Percentiles rank a stretch among this genome's conserved stretches.
Evolutionary conservation across 148 eudicot species (phyloP).

Genomic region (Selenicereus undatus): DNA sequence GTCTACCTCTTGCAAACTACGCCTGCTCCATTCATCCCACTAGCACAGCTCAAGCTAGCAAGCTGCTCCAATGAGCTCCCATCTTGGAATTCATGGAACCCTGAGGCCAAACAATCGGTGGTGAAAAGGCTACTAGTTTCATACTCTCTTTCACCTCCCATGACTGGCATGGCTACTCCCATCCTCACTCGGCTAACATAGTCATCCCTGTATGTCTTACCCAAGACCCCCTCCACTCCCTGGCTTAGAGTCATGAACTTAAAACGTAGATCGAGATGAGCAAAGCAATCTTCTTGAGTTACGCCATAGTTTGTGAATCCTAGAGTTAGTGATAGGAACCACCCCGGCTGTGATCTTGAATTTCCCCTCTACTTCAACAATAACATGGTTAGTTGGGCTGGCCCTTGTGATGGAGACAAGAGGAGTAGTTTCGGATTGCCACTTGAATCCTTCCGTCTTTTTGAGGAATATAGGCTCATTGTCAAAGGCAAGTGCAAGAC

Average conservation of each 20-base stretch:
- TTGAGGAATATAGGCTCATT: conserved; percentile 28
- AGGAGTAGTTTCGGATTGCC: conserved; percentile 28
- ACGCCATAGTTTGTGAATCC: conserved; percentile 44
- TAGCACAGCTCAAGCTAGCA: conserved; percentile 36
- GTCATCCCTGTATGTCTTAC: conserved; percentile 43
- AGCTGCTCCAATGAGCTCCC: conserved; percentile 21
- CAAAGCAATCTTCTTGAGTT: conserved; percentile 38
- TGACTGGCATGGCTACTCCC: conserved; percentile 37
- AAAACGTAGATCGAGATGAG: conserved; percentile 48
- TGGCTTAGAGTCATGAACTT: conserved; percentile 33
- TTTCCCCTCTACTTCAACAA: conserved; percentile 31
- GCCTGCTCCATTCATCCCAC: conserved; percentile 42
- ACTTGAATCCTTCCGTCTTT: conserved; percentile 23
- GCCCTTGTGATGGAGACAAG: conserved; percentile 33
- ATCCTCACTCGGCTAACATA: conserved; percentile 40
- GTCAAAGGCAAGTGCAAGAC: conserved; percentile 34
- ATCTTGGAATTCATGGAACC: conserved; percentile 15
- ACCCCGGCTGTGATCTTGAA: conserved; percentile 38
- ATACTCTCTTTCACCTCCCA: conserved; percentile 40
- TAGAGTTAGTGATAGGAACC: conserved; percentile 44
- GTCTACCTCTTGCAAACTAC: conserved; percentile 43
- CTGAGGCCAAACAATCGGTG: conserved; percentile 38
- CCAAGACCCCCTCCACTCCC: conserved; percentile 41
- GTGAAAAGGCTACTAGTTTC: conserved; percentile 33
- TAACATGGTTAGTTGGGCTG: conserved; percentile 27